Base-by-base conservation (phyloP, 352 stramenopile species). In the Phytopythium helicoides region DNA sequence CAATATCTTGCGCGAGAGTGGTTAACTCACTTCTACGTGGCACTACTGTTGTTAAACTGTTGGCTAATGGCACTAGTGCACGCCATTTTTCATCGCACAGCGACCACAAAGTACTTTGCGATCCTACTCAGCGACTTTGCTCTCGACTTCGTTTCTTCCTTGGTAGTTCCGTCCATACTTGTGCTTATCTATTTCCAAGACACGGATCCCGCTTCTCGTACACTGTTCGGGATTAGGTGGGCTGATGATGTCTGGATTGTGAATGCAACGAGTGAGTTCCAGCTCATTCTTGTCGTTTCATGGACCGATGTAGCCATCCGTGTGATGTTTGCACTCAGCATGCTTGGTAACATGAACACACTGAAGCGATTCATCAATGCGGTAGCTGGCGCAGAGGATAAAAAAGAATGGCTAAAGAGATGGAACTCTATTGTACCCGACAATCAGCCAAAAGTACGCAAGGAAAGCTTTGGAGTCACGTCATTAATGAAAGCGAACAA, bases 161-260 rank as follows among this genome's bases (percentile, higher is more conserved):
- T 84, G 4, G 67, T 66, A 1, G 54, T 73, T 16, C 63, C 70
- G 0, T 54, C 40, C 0, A 23, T 56, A 9, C 45, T 81, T 1
- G 46, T 66, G 56, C 50, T 58, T 11, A n/a, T 59, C 9, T 54
- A 61, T 35, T 7, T 15, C 6, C 4, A 47, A 39, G 26, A 26
- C 50, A 10, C 15, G n/a, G 25, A 33, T 26, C 1, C 15, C 18
- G 14, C 21, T 8, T 15, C 38, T 19, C 1, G 18, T 12, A 26
- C 12, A 1, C n/a, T 36, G 12, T 48, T 48, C 14, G 41, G 41
- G 3, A 16, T 48, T 3, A 68, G 68, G 26, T 86, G 72, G 72
- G 80, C 68, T 40, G 55, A 69, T 28, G 65, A 83, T 47, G 41
- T 42, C 7, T 81, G 70, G 72, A 56, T 68, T 3, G 58, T 71